Evolutionary conservation across 495 filamentous ascomycete genomes (phyloP).

Genomic region (Neurospora tetrasperma): DNA sequence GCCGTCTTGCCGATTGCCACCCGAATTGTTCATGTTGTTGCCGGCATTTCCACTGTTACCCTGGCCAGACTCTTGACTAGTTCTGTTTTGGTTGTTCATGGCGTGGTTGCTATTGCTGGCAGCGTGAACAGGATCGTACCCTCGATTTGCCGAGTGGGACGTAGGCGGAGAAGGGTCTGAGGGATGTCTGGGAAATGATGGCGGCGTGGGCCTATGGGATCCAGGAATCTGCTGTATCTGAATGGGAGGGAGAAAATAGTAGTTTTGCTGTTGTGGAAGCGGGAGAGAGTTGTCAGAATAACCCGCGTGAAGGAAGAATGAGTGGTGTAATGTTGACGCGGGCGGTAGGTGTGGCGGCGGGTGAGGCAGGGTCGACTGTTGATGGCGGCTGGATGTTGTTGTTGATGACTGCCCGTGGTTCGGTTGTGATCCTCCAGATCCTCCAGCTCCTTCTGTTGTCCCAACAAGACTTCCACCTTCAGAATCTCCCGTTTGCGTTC

Average conservation of each 20-base stretch:
- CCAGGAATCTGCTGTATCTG: not conserved
- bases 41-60: not conserved
- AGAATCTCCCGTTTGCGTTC: not conserved
- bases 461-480: not conserved
- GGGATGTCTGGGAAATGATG: not conserved
- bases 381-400: not conserved
- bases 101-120: constrained; percentile 2
- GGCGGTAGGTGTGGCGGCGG: not conserved
- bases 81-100: not conserved
- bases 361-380: not conserved
- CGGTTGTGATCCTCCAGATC: not conserved
- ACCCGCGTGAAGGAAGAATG: not conserved
- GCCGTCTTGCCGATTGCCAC: not conserved
- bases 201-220: not conserved
- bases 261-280: not conserved
- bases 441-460: not conserved
- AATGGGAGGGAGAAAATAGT: not conserved
- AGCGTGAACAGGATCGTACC: constrained; percentile 18
- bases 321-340: not conserved
- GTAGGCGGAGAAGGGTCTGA: not conserved
- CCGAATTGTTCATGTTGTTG: not conserved
- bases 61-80: not conserved
- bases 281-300: not conserved
- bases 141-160: not conserved
- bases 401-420: not conserved